A percentile compares a stretch with the other conserved stretches of the same genome.
phyloP scores from a whole-genome alignment of 148 eudicot genomes.

The Hydrangea macrophylla region DNA sequence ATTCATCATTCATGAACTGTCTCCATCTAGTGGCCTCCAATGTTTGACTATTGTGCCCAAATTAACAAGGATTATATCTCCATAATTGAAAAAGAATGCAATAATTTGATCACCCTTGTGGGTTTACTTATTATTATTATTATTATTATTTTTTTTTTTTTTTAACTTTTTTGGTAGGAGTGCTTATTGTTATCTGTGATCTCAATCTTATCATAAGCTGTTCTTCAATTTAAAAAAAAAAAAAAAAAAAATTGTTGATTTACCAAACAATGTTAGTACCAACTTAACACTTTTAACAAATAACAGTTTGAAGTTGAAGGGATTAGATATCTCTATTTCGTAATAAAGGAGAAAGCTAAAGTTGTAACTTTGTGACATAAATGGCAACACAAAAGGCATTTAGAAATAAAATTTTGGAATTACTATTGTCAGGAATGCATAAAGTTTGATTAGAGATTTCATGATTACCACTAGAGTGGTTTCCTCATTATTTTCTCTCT shows the following conservation, averaged over 20 bases:
- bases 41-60: not conserved
- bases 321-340: not conserved
- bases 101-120: too few species aligned
- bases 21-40: not conserved
- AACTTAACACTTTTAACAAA: too few species aligned
- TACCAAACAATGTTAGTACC: too few species aligned
- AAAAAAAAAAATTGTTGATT: too few species aligned
- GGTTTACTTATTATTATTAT: not conserved
- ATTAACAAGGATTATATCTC: not conserved
- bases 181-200: too few species aligned
- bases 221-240: not conserved
- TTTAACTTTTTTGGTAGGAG: too few species aligned
- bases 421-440: not conserved
- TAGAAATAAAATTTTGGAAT: not conserved
- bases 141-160: not conserved
- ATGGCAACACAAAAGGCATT: not conserved
- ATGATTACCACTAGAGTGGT: not conserved
- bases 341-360: not conserved
- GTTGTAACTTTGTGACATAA: not conserved
- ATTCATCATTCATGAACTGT: constrained; percentile 5
- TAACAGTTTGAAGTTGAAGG: not conserved
- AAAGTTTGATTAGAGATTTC: not conserved
- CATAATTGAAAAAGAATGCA: not conserved
- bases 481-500: not conserved
- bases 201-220: not conserved